Base-by-base conservation (phyloP, 805 yeast species). In the Lipomyces mesembrius region DNA sequence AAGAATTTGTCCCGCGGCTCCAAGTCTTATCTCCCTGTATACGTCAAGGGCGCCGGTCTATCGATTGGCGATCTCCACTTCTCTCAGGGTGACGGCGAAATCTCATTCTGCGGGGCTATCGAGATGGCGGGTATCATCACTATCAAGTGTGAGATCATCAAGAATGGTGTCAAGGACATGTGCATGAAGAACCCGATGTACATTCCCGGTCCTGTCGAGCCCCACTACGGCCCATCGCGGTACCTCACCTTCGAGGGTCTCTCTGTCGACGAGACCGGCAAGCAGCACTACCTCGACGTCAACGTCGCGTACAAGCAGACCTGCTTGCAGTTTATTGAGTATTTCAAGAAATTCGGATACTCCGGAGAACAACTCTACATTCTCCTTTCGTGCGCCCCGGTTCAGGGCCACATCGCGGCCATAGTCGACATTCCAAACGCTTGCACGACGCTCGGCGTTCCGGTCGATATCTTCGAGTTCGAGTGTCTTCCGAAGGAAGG, bases 81-180 rank as follows among this genome's bases (percentile, higher is more conserved):
- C 74, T 79, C 83, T 32, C 85, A 83, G 74, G 86, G 86, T 20
- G 86, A 83, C 70, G 86, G 86, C 17, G 86, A 83, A 68, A 82
- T 83, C 59, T 80, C 85, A 9, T 83, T 83, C 71, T 83, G 86
- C 73, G 86, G 86, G 37, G 86, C 85, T 14, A 83, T 83, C 71
- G 86, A 83, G 71, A 83, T 83, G 85, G 78, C 83, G 20, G 86
- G 86, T 9, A 74, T 77, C 58, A 79, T 83, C 67, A 83, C 85
- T 6, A 70, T 83, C 67, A 77, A 81, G 66, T 77, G 80, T 53
- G 70, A 77, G 1, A 75, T 83, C 55, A 77, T 83, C 65, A 82
- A 82, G 65, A 75, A 76, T 64, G 86, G 86, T 9, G 77, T 83
- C 74, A 71, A 74, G 59, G 75, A 77, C 59, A 71, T 83, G 68